phyloP scores from a whole-genome alignment of 2,329 filamentous ascomycete genomes.

The Curvularia verruculosa region DNA sequence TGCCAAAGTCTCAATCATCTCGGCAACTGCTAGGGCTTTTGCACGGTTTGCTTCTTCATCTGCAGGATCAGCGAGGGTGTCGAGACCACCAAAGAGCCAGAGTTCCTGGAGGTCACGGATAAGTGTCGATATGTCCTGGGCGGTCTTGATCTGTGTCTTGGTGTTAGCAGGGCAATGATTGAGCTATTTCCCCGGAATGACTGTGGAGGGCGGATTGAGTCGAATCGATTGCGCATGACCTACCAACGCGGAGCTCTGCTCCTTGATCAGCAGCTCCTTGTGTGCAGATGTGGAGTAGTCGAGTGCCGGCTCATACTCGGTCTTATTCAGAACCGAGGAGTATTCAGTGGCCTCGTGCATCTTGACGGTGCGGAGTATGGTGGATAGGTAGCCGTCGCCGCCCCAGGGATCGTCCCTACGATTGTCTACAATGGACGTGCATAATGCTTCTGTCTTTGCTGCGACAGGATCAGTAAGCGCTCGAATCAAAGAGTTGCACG shows the following conservation, averaged over 20 bases:
- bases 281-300: constrained; percentile 63
- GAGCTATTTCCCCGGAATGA: neutral
- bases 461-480: constrained; percentile 1
- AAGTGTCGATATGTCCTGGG: constrained; percentile 66
- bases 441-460: constrained; percentile 51
- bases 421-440: constrained; percentile 54
- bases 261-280: constrained; percentile 63
- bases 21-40: constrained; percentile 29
- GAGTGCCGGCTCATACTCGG: constrained; percentile 40
- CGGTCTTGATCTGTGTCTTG: constrained; percentile 58
- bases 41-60: constrained; percentile 33
- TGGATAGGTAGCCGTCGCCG: constrained; percentile 54
- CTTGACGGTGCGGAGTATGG: constrained; percentile 60
- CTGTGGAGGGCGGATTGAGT: neutral
- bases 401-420: constrained; percentile 40
- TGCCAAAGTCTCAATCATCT: constrained; percentile 31
- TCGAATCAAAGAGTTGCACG: neutral
- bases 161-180: neutral
- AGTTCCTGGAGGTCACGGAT: constrained; percentile 69
- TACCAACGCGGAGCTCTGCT: constrained; percentile 65
- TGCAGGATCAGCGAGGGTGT: constrained; percentile 55
- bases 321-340: constrained; percentile 12
- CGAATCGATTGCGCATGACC: constrained; percentile 13
- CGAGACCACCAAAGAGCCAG: constrained; percentile 70
- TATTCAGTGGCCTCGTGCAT: constrained; percentile 50